Conservation (phyloP, 768 basidiomycete species). For the Botryobasidium botryosum region DNA sequence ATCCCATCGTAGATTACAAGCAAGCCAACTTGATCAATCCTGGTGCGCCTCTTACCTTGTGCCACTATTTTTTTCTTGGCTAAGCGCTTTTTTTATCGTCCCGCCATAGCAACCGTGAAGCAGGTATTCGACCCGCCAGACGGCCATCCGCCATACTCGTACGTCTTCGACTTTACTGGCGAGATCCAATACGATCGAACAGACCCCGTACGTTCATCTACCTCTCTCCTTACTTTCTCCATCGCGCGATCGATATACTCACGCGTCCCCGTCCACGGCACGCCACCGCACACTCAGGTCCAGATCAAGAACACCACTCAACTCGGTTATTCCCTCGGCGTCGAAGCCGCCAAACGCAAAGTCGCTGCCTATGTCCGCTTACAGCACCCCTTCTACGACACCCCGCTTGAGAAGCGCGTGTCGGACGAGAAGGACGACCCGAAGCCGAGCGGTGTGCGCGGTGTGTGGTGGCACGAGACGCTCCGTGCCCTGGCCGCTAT, state of each 20-base stretch:
- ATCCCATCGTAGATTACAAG: slow-evolving; percentile 57
- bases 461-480: slow-evolving; percentile 83
- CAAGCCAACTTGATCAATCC: slow-evolving; percentile 67
- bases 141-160: slow-evolving; percentile 51
- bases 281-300: slow-evolving; percentile 40
- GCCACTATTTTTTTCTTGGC: slow-evolving; percentile 6
- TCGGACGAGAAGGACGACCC: slow-evolving; percentile 56
- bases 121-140: slow-evolving; percentile 54
- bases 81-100: neutral
- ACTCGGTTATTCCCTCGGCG: slow-evolving; percentile 47
- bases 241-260: neutral
- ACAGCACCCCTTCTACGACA: slow-evolving; percentile 65
- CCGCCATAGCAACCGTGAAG: slow-evolving; percentile 41
- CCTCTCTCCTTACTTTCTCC: slow-evolving; percentile 1
- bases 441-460: slow-evolving; percentile 50
- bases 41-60: slow-evolving; percentile 25
- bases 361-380: slow-evolving; percentile 67
- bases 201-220: slow-evolving; percentile 38
- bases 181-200: slow-evolving; percentile 60
- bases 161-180: slow-evolving; percentile 76
- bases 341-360: slow-evolving; percentile 63
- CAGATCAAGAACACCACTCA: slow-evolving; percentile 61
- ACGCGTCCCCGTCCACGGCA: slow-evolving; percentile 1
- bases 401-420: slow-evolving; percentile 39
- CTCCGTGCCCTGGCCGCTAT: slow-evolving; percentile 58